These are phyloP conservation scores for Vitis hybrid DNA, from an alignment of 177 flowering plant species.

Conservation along the genomic window DNA sequence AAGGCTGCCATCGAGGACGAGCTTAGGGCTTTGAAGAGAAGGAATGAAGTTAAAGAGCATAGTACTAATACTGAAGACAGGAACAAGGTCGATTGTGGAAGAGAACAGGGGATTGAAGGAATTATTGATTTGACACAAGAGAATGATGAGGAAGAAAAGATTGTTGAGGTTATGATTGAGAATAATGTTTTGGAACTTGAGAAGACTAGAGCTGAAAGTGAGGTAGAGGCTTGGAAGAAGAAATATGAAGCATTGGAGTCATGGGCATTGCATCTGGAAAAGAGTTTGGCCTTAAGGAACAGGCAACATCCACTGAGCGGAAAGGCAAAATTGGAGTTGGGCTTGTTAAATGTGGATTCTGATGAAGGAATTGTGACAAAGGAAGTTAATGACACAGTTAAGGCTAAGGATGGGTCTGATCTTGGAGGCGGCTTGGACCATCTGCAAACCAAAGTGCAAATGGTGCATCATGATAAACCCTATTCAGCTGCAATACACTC, in stretches of 20 bases:
- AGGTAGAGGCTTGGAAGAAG: conserved; percentile 37
- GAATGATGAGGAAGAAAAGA: conserved; percentile 21
- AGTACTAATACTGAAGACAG: conserved; percentile 10
- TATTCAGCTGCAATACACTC: background rate
- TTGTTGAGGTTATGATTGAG: conserved; percentile 35
- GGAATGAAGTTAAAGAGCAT: conserved; percentile 20
- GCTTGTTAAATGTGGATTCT: background rate
- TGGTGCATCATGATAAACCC: background rate
- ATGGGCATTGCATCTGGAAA: conserved; percentile 17
- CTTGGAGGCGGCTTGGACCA: background rate
- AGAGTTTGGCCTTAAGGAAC: background rate
- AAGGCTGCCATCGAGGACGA: conserved; percentile 26
- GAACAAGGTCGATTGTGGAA: background rate
- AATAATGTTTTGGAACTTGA: conserved; percentile 41
- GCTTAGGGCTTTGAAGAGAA: conserved; percentile 24
- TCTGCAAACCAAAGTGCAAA: conserved; percentile 6
- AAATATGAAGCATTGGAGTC: conserved; percentile 34
- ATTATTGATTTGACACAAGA: conserved; percentile 24
- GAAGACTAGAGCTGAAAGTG: conserved; percentile 44
- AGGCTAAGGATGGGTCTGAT: conserved; percentile 1
- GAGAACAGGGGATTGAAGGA: conserved; percentile 10
- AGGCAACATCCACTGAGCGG: background rate
- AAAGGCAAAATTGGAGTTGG: background rate
- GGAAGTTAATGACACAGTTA: background rate
- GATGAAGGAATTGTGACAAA: background rate